phyloP scores from a whole-genome alignment of 768 basidiomycete genomes.

The Hebeloma cylindrosporum region DNA sequence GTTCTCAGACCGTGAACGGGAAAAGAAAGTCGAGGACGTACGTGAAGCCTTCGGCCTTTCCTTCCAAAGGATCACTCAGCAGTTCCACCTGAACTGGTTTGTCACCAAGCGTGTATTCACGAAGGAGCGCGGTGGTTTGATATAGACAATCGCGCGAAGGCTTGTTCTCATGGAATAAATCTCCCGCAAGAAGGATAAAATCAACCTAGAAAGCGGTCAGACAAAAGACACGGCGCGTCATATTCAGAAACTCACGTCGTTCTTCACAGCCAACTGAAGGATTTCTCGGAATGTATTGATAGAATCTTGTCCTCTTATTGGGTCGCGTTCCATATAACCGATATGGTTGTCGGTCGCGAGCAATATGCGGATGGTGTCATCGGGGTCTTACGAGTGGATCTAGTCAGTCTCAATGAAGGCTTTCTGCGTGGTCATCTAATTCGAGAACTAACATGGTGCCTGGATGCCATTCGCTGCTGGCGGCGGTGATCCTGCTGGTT shows the following conservation, averaged over 20 bases:
- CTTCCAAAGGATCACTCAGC: constrained; percentile 89
- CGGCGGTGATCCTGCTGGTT: constrained; percentile 14
- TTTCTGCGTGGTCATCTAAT: not conserved
- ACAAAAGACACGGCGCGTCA: not conserved
- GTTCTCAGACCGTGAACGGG: constrained; percentile 1
- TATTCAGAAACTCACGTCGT: constrained; percentile 58
- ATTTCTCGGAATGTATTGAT: constrained; percentile 96
- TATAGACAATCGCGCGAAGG: constrained; percentile 90
- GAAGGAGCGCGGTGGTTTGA: constrained; percentile 82
- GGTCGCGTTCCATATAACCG: constrained; percentile 93
- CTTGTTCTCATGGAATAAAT: constrained; percentile 97
- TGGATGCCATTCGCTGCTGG: constrained; percentile 21
- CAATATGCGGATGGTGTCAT: constrained; percentile 78
- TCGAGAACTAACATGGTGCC: constrained; percentile 21
- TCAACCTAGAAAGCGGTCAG: constrained; percentile 65
- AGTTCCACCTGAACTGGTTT: constrained; percentile 90
- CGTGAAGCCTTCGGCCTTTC: constrained; percentile 83
- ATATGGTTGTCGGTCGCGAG: constrained; percentile 97
- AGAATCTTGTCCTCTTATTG: constrained; percentile 90
- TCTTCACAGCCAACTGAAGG: constrained; percentile 83
- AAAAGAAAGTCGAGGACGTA: constrained; percentile 38
- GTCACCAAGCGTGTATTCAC: constrained; percentile 89
- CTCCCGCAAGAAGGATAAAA: constrained; percentile 92
- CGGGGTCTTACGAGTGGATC: constrained; percentile 41
- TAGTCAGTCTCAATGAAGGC: constrained; percentile 2